Evolutionary conservation across 805 yeast species (phyloP), one percentile per base, ranked within the genome.

Genomic region (Monosporozyma aquatica): DNA sequence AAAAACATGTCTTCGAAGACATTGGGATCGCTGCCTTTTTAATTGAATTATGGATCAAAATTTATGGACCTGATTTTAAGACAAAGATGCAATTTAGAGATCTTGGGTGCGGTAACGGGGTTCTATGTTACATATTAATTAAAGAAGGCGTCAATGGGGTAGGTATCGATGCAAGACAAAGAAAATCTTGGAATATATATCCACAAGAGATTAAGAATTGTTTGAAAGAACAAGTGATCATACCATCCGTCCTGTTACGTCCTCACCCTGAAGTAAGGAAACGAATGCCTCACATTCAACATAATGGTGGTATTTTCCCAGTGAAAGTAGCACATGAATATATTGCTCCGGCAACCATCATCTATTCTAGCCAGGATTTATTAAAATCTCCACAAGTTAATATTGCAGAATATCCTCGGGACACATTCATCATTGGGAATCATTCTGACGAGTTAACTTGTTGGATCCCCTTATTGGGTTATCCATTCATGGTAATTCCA

Each of bases 1-100:
- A 81, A 52, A 90, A 90, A 59, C 97, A 90, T 64, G 97, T 90
- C 0, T 90, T 89, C 65, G 97, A 90, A 67, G 97, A 90, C 59
- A 75, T 90, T 41, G 94, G 95, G 3, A 89, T 90, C 51, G 97
- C 97, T 1, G 95, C 97, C 0, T 90, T 90, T 52, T 68, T 90
- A 47, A 84, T 90, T 22, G 95, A 86, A 63, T 70, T 85, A 27
- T 90, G 97, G 97, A 62, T 62, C 6, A 66, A 71, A 37, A 70
- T 74, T 36, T 74, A 72, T 49, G 62, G 64, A 18, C 49, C 55
- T 9, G 50, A 59, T 26, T 69, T 64, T 40, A 51, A 57, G 25
- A 52, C 49, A 18, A 59, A 56, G 26, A 64, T 67, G 51, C 80
- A 80, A 52, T 90, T 89, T 58, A 72, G 90, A 49, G 97, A 90